These are phyloP conservation scores for Penicillium canariense DNA, from an alignment of 495 filamentous ascomycete genomes.

Conservation along the genomic window DNA sequence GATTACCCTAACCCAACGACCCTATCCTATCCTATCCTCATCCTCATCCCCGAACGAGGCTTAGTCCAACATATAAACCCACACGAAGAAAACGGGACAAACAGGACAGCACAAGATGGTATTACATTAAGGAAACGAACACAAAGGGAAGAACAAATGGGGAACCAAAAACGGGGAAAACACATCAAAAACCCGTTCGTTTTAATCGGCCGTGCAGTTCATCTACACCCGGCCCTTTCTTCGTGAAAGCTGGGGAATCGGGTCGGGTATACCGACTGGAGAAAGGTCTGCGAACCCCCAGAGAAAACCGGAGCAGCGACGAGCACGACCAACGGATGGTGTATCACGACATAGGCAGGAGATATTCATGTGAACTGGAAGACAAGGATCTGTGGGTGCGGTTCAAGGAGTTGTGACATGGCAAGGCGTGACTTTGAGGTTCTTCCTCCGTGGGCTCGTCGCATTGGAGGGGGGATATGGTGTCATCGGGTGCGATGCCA, in stretches of 20 bases:
- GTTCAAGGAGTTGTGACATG: background rate
- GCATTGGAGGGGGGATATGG: conserved; percentile 4
- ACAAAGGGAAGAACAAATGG: conserved; percentile 10
- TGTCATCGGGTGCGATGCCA: background rate
- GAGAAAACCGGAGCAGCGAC: background rate
- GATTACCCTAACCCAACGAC: conserved; percentile 12
- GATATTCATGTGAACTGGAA: conserved; percentile 1
- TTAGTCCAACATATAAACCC: conserved; percentile 4
- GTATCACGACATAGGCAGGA: conserved; percentile 20
- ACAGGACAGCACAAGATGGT: conserved; percentile 32
- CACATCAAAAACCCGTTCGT: background rate
- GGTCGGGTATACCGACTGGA: background rate
- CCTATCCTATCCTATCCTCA: conserved; percentile 1
- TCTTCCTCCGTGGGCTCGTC: background rate
- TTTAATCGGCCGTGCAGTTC: background rate
- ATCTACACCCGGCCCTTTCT: background rate
- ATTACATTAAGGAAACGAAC: conserved; percentile 36
- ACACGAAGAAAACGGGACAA: conserved; percentile 15
- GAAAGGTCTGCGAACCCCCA: conserved; percentile 4
- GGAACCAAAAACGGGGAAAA: conserved; percentile 9
- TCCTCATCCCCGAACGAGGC: background rate
- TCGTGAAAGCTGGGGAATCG: background rate
- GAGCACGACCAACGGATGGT: conserved; percentile 17
- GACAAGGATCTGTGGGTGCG: background rate
- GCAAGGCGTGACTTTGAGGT: background rate